Evolutionary conservation across 2,329 filamentous ascomycete genomes (phyloP).

Genomic region (Xylariales sp.): DNA sequence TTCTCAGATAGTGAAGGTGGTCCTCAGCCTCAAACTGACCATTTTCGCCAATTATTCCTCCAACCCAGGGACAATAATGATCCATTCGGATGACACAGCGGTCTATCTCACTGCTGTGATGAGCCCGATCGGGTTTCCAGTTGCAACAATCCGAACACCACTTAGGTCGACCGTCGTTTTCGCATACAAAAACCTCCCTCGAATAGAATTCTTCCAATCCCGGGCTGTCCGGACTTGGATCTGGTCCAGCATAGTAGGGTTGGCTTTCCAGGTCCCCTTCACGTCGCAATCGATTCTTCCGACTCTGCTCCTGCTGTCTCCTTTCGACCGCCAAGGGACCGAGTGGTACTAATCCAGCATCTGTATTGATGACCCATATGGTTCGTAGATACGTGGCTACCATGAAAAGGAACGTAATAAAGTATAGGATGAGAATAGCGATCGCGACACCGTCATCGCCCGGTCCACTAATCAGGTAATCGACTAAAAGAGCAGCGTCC

Average conservation of each 20-base stretch:
- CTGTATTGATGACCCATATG: constrained; percentile 59
- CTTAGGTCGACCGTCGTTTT: constrained; percentile 74
- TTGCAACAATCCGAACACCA: constrained; percentile 83
- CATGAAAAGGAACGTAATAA: constrained; percentile 65
- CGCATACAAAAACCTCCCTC: constrained; percentile 79
- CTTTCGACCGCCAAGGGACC: constrained; percentile 35
- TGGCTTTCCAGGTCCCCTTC: constrained; percentile 28
- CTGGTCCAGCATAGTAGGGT: constrained; percentile 30
- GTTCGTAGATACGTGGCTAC: constrained; percentile 67
- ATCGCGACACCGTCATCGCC: constrained; percentile 54
- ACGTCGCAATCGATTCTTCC: constrained; percentile 14
- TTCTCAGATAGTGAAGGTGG: no score
- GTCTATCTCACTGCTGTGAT: constrained; percentile 79
- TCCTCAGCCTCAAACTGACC: constrained; percentile 48
- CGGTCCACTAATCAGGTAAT: constrained; percentile 59
- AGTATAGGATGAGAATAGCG: constrained; percentile 68
- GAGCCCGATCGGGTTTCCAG: constrained; percentile 84
- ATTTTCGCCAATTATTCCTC: constrained; percentile 83
- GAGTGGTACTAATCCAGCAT: constrained; percentile 71
- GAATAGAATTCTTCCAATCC: constrained; percentile 75
- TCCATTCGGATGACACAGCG: constrained; percentile 89
- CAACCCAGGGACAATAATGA: constrained; percentile 96
- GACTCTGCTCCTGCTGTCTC: constrained; percentile 19
- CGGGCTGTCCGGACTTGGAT: constrained; percentile 54
- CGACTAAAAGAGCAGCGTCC: constrained; percentile 48